Conservation (phyloP, 2,329 filamentous ascomycete genomes). For the Pseudogymnoascus destructans region DNA sequence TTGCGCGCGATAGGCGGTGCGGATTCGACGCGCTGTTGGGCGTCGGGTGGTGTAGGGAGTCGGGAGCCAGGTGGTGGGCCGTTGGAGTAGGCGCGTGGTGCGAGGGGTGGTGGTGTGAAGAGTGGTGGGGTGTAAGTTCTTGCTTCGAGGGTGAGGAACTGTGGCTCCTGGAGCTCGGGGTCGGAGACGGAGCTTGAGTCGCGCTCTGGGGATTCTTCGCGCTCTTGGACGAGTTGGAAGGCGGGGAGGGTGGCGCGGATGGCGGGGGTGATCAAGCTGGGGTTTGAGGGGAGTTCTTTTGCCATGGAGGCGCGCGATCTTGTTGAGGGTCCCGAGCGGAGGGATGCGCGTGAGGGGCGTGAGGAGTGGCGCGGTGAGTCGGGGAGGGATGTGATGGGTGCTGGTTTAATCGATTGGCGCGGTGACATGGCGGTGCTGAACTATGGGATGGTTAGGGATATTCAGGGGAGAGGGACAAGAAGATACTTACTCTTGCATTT, state of each 20-base stretch:
- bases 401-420: slow-evolving; percentile 1
- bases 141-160: slow-evolving; percentile 22
- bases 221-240: slow-evolving; percentile 22
- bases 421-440: slow-evolving; percentile 10
- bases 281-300: slow-evolving; percentile 21
- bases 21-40: not conserved
- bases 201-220: slow-evolving; percentile 20
- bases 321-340: slow-evolving; percentile 13
- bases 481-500: slow-evolving; percentile 51
- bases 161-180: slow-evolving; percentile 13
- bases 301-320: slow-evolving; percentile 22
- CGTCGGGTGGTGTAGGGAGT: slow-evolving; percentile 10
- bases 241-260: slow-evolving; percentile 21
- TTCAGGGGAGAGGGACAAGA: not conserved
- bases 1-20: slow-evolving; percentile 17
- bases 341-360: not conserved
- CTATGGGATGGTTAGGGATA: not conserved
- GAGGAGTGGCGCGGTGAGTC: not conserved
- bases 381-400: slow-evolving; percentile 10
- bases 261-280: slow-evolving; percentile 22
- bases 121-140: slow-evolving; percentile 22
- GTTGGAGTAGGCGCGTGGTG: slow-evolving; percentile 9
- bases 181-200: slow-evolving; percentile 10
- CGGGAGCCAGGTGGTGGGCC: slow-evolving; percentile 9
- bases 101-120: slow-evolving; percentile 15